phyloP scores from a whole-genome alignment of 2,329 filamentous ascomycete genomes.

The Xylaria sp. region DNA sequence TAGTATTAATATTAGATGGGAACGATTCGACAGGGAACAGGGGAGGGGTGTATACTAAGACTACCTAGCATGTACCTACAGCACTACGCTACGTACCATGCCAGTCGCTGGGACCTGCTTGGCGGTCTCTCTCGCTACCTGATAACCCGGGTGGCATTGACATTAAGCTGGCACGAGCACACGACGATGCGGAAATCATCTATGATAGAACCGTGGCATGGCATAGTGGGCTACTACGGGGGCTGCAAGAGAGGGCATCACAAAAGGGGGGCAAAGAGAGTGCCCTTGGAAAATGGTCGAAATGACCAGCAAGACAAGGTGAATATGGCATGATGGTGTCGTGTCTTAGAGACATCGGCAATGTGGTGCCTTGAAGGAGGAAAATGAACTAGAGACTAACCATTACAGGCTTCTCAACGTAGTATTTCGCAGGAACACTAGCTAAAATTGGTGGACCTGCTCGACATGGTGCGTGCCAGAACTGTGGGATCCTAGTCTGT shows the following conservation, averaged over 20 bases:
- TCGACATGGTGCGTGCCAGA: constrained; percentile 44
- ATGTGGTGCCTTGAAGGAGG: constrained; percentile 28
- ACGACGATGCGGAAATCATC: constrained; percentile 43
- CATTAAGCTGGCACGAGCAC: constrained; percentile 48
- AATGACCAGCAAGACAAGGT: constrained; percentile 35
- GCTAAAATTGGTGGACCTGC: constrained; percentile 38
- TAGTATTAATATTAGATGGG: constrained; percentile 54
- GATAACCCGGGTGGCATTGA: constrained; percentile 44
- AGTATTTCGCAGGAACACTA: constrained; percentile 31
- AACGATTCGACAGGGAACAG: constrained; percentile 49
- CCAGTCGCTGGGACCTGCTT: constrained; percentile 48
- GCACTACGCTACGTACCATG: constrained; percentile 40
- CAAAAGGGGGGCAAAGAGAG: constrained; percentile 33
- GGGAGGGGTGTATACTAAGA: constrained; percentile 39
- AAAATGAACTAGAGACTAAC: constrained; percentile 35
- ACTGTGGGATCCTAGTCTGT: constrained; percentile 46
- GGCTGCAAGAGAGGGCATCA: constrained; percentile 28
- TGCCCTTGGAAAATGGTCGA: constrained; percentile 34
- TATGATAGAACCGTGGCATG: constrained; percentile 37
- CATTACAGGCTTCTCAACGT: constrained; percentile 23
- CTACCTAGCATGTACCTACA: constrained; percentile 43
- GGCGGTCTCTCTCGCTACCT: constrained; percentile 46
- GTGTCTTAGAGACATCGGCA: constrained; percentile 37
- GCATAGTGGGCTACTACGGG: constrained; percentile 27
- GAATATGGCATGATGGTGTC: constrained; percentile 37